A percentile compares a stretch with the other conserved stretches of the same genome.
These are phyloP conservation scores for Kwoniella botswanensis DNA, from an alignment of 768 basidiomycete species.

Conservation along the genomic window DNA sequence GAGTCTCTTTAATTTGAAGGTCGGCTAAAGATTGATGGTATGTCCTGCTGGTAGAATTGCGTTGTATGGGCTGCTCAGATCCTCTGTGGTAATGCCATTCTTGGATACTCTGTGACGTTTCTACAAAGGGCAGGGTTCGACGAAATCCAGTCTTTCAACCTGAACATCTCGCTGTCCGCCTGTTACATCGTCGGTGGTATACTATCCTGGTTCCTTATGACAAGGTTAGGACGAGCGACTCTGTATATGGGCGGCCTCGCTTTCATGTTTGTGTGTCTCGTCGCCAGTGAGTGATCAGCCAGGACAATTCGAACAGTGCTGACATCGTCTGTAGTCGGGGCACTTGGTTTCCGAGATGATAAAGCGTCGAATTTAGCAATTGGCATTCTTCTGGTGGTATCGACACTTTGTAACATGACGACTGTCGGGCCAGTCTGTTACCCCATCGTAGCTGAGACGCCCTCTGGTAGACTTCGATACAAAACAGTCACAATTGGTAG, in stretches of 20 bases:
- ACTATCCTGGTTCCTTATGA: slow-evolving; percentile 39
- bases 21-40: background rate
- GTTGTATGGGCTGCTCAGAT: slow-evolving; percentile 53
- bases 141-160: slow-evolving; percentile 33
- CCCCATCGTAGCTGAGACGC: slow-evolving; percentile 43
- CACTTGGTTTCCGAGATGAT: slow-evolving; percentile 6
- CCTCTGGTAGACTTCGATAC: slow-evolving; percentile 37
- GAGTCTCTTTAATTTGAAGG: slow-evolving; percentile 5
- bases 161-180: slow-evolving; percentile 36
- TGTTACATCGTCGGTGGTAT: slow-evolving; percentile 41
- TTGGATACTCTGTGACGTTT: slow-evolving; percentile 42
- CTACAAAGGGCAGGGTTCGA: slow-evolving; percentile 34
- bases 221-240: slow-evolving; percentile 34
- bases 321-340: slow-evolving; percentile 10
- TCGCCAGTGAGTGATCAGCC: slow-evolving; percentile 28
- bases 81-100: slow-evolving; percentile 46
- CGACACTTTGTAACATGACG: slow-evolving; percentile 41
- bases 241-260: slow-evolving; percentile 44
- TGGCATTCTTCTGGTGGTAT: slow-evolving; percentile 42
- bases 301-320: slow-evolving; percentile 13
- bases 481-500: slow-evolving; percentile 54
- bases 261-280: slow-evolving; percentile 31
- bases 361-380: slow-evolving; percentile 28
- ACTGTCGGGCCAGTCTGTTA: slow-evolving; percentile 40
- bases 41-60: slow-evolving; percentile 13